Evolutionary conservation across 2,329 filamentous ascomycete genomes (phyloP).

Genomic region (Cladophialophora immunda): DNA sequence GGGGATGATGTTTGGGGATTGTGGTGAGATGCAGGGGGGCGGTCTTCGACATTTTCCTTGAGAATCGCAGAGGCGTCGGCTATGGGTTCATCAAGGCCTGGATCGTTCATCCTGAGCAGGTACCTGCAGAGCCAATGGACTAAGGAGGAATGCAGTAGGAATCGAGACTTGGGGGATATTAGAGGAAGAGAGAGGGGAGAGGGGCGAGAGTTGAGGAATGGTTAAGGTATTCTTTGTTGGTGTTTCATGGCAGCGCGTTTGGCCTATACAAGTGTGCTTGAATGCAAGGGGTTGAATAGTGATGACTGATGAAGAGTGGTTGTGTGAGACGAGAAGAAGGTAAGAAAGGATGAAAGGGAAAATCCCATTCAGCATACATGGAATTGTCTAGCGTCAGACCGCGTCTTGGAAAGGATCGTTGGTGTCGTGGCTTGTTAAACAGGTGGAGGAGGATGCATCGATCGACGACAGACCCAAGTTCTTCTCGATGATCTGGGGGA

Average conservation of each 20-base stretch:
- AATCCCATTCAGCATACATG: constrained; percentile 1
- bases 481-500: neutral
- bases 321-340: neutral
- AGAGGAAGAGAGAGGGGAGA: neutral
- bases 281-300: constrained; percentile 2
- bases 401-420: constrained; percentile 6
- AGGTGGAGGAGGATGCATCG: neutral
- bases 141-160: neutral
- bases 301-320: neutral
- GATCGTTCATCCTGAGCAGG: constrained; percentile 57
- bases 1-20: constrained; percentile 13
- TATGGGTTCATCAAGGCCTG: constrained; percentile 61
- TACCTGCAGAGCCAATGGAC: neutral
- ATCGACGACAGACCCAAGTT: neutral
- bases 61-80: constrained; percentile 56
- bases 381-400: neutral
- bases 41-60: constrained; percentile 51
- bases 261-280: neutral
- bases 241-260: neutral
- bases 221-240: neutral
- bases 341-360: neutral
- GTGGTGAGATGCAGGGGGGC: constrained; percentile 30
- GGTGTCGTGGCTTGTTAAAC: neutral
- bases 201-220: neutral
- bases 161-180: neutral